Conservation (phyloP, 2,329 filamentous ascomycete genomes). For the Colletotrichum higginsianum region DNA sequence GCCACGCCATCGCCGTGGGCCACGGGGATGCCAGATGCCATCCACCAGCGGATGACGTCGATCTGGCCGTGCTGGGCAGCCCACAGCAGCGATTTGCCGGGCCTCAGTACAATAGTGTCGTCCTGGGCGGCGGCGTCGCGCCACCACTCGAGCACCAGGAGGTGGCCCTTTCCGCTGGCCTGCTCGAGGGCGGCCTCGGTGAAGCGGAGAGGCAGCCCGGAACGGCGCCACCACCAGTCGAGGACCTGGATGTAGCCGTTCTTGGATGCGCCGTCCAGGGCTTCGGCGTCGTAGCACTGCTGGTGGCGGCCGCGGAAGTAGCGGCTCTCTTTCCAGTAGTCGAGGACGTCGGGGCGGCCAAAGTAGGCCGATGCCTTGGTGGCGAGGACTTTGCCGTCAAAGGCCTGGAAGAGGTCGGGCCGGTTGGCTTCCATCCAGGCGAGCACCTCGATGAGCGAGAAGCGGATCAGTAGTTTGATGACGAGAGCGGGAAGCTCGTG, state of each 20-base stretch:
- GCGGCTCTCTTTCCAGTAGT: conserved; percentile 90
- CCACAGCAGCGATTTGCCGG: conserved; percentile 86
- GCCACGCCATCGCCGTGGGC: conserved; percentile 86
- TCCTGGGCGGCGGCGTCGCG: conserved; percentile 76
- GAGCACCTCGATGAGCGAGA: conserved; percentile 85
- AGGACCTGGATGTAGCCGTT: conserved; percentile 88
- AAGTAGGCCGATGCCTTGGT: conserved; percentile 92
- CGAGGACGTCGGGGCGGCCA: conserved; percentile 85
- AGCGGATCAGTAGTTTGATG: conserved; percentile 92
- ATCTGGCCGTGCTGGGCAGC: conserved; percentile 87
- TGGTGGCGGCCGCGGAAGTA: conserved; percentile 85
- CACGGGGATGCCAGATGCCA: conserved; percentile 83
- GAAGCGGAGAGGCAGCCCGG: conserved; percentile 84
- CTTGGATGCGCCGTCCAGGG: conserved; percentile 88
- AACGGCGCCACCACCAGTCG: conserved; percentile 91
- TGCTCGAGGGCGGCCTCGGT: conserved; percentile 91
- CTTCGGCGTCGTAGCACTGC: conserved; percentile 80
- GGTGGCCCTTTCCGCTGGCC: conserved; percentile 85
- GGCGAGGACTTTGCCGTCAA: conserved; percentile 87
- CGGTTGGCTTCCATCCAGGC: conserved; percentile 75
- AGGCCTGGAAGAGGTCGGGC: conserved; percentile 80
- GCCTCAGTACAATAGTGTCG: conserved; percentile 76
- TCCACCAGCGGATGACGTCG: conserved; percentile 89
- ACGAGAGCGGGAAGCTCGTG: conserved; percentile 82
- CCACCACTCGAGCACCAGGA: conserved; percentile 96